Conservation (phyloP, 805 yeast genomes). For the Dipodascus geniculatus region DNA sequence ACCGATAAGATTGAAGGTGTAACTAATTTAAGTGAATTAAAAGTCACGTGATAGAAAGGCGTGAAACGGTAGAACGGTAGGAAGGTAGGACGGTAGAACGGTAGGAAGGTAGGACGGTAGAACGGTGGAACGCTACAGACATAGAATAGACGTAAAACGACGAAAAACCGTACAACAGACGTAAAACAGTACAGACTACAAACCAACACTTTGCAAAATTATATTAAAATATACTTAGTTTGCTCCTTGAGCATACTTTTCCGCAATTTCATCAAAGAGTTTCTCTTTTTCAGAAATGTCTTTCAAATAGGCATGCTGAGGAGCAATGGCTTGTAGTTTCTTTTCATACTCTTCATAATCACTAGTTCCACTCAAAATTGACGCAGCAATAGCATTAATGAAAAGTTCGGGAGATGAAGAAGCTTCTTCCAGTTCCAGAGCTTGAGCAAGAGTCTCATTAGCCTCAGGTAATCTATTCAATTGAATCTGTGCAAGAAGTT, state of each 20-base stretch:
- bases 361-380: constrained; percentile 39
- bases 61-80: too few species aligned
- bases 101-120: too few species aligned
- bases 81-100: too few species aligned
- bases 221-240: too few species aligned
- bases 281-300: constrained; percentile 52
- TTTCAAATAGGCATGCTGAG: constrained; percentile 43
- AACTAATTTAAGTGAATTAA: background rate
- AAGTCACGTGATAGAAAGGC: too few species aligned
- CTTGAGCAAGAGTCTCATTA: constrained; percentile 35
- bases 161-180: too few species aligned
- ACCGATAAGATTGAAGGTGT: background rate
- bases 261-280: constrained; percentile 53
- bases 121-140: too few species aligned
- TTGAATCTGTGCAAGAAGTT: constrained; percentile 67
- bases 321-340: constrained; percentile 36
- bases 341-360: constrained; percentile 31
- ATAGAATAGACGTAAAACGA: too few species aligned
- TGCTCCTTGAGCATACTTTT: constrained; percentile 18
- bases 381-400: constrained; percentile 55
- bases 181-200: too few species aligned
- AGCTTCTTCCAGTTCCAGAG: constrained; percentile 28
- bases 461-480: constrained; percentile 78
- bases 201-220: too few species aligned
- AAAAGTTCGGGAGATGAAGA: constrained; percentile 29